A percentile compares a stretch with the other conserved stretches of the same genome.
phyloP scores from a whole-genome alignment of 345 rosid species.

The Hibiscus trionum region DNA sequence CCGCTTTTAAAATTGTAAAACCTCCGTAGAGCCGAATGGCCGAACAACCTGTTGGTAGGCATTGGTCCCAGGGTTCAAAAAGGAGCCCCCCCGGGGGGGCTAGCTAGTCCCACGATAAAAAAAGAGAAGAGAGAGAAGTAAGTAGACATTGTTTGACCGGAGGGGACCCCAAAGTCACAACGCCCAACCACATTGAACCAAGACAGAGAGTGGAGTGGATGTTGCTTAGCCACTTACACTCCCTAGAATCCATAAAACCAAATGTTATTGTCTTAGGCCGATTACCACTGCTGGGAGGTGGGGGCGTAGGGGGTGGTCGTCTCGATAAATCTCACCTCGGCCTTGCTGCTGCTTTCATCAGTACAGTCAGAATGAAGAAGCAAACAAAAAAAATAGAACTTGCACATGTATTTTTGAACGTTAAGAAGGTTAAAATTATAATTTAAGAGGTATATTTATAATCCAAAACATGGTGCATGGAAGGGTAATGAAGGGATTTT shows the following conservation, averaged over 20 bases:
- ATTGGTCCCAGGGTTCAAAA: neutral
- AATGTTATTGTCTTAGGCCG: neutral
- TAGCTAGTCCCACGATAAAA: neutral
- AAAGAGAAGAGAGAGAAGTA: neutral
- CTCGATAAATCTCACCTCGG: conserved; percentile 38
- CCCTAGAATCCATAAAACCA: conserved; percentile 17
- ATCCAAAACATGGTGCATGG: too few relatives aligned
- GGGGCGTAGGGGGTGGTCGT: conserved; percentile 16
- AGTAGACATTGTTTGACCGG: conserved; percentile 14
- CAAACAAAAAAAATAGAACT: too few relatives aligned
- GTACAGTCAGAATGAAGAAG: neutral
- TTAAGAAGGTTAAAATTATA: too few relatives aligned
- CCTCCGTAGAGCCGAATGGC: neutral
- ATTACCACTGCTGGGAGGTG: neutral
- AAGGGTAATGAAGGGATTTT: neutral
- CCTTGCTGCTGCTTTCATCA: conserved; percentile 21
- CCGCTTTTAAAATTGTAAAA: neutral
- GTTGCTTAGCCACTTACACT: neutral
- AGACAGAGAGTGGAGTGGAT: neutral
- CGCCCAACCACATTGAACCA: neutral
- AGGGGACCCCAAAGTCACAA: neutral
- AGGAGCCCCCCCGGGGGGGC: neutral
- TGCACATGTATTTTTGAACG: neutral
- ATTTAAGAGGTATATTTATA: too few relatives aligned
- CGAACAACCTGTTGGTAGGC: conserved; percentile 1